A percentile compares a stretch with the other conserved stretches of the same genome.
phyloP scores from a whole-genome alignment of 305 asterid species.

The Fraxinus baroniana region DNA sequence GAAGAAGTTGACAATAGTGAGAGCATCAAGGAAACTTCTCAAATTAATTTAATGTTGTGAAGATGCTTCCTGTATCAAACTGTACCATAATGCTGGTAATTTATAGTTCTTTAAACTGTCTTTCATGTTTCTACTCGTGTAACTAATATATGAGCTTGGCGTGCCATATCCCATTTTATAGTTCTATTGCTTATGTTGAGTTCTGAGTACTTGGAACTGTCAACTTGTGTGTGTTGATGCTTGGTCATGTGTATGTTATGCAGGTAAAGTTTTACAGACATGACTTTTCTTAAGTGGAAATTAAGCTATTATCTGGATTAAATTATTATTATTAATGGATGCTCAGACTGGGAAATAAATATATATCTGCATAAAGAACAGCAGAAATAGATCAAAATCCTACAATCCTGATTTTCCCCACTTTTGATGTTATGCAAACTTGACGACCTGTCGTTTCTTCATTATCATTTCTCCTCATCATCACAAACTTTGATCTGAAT shows the following conservation, averaged over 20 bases:
- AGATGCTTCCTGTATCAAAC: slow-evolving; percentile 14
- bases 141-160: not conserved
- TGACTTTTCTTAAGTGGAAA: not conserved
- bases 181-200: not conserved
- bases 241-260: not conserved
- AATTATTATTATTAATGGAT: not conserved
- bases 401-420: slow-evolving; percentile 4
- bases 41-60: slow-evolving; percentile 8
- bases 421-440: not conserved
- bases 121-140: slow-evolving; percentile 14
- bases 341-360: not conserved
- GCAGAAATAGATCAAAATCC: not conserved
- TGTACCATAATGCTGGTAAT: slow-evolving; percentile 35
- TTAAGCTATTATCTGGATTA: not conserved
- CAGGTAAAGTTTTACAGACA: not conserved
- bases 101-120: not conserved
- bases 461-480: not conserved
- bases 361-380: not conserved
- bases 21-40: slow-evolving; percentile 28
- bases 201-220: not conserved
- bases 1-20: slow-evolving; percentile 30
- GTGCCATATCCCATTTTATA: not conserved
- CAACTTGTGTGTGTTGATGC: not conserved
- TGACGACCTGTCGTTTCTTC: not conserved
- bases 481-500: not conserved